Conservation (phyloP, 1,284 basidiomycete species). For the Cryptococcus sp. region DNA sequence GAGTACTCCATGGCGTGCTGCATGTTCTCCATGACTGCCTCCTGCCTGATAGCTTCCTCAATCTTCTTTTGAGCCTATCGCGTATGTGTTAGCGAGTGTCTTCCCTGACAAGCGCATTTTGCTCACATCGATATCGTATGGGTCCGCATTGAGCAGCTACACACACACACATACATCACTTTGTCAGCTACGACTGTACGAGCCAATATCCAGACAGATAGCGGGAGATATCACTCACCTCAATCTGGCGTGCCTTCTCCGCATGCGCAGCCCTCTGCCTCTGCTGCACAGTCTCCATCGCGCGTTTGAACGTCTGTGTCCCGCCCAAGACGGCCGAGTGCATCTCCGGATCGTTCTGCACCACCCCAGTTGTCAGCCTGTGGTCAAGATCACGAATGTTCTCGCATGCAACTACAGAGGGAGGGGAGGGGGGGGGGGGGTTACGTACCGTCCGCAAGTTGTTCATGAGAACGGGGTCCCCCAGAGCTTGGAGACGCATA, state of each 20-base stretch:
- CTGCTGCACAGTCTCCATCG: conserved; percentile 63
- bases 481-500: conserved; percentile 81
- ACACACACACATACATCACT: conserved; percentile 39
- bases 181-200: not conserved
- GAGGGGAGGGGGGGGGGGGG: not conserved
- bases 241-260: conserved; percentile 63
- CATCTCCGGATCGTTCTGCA: conserved; percentile 72
- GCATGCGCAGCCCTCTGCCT: conserved; percentile 58
- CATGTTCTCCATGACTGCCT: conserved; percentile 87
- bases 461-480: conserved; percentile 73
- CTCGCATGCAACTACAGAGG: not conserved
- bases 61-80: conserved; percentile 72
- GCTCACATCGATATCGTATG: conserved; percentile 75
- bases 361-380: not conserved
- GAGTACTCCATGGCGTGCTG: conserved; percentile 87
- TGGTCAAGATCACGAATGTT: not conserved
- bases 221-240: conserved; percentile 41
- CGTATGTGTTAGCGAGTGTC: not conserved
- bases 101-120: not conserved
- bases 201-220: conserved; percentile 50
- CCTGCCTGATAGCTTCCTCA: conserved; percentile 87
- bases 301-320: conserved; percentile 68
- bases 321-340: conserved; percentile 66
- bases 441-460: conserved; percentile 64
- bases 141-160: conserved; percentile 68